Conservation (phyloP, 2,329 filamentous ascomycete species). For the Fusarium sororula region DNA sequence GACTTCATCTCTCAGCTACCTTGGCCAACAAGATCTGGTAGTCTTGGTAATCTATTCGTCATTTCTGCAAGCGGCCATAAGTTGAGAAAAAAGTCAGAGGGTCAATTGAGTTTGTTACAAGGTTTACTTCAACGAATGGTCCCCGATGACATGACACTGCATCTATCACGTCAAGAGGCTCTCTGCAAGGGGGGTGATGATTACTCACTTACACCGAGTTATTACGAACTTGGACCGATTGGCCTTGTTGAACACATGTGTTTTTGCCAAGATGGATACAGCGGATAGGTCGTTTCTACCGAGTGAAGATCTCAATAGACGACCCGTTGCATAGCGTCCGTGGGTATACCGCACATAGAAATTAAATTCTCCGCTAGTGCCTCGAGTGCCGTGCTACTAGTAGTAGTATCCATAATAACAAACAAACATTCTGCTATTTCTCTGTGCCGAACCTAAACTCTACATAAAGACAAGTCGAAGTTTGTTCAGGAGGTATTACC, state of each 20-base stretch:
- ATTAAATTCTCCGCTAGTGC: slow-evolving; percentile 24
- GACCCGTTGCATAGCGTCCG: slow-evolving; percentile 12
- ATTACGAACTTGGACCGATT: not conserved
- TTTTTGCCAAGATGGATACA: slow-evolving; percentile 6
- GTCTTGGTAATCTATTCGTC: not conserved
- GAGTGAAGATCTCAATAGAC: slow-evolving; percentile 38
- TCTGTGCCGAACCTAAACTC: not conserved
- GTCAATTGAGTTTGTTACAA: not conserved
- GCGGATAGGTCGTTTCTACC: slow-evolving; percentile 10
- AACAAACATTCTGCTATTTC: not conserved
- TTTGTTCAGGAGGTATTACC: not conserved
- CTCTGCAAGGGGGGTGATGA: not conserved
- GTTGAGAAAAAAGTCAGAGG: not conserved
- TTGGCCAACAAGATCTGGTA: not conserved
- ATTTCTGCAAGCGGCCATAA: not conserved
- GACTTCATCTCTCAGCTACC: not conserved
- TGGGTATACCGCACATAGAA: not conserved
- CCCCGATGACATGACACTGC: not conserved
- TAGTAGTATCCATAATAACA: not conserved
- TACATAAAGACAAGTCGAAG: not conserved
- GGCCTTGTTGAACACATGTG: not conserved
- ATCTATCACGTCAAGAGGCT: not conserved
- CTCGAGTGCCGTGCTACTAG: not conserved
- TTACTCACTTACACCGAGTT: not conserved
- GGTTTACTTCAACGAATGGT: not conserved